Conservation (phyloP, 73 alveolate genomes). For the Symbiodinium pilosum region DNA sequence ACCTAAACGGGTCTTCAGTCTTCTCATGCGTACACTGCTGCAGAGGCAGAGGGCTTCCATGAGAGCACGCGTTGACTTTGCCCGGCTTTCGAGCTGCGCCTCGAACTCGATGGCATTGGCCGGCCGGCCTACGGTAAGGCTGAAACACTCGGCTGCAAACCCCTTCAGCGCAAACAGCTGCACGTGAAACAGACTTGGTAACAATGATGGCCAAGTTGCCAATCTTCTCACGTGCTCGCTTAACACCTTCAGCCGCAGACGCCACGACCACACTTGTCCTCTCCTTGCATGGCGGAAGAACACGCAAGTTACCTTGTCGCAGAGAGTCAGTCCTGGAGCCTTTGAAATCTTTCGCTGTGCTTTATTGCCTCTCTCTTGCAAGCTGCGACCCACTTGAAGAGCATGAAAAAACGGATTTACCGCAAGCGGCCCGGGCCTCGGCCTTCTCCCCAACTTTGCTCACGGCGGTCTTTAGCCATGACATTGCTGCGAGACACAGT, state of each 20-base stretch:
- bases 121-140: constrained; percentile 35
- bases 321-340: constrained; percentile 13
- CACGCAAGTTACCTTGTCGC: no score
- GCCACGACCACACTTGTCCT: constrained; percentile 62
- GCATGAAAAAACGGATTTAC: not conserved
- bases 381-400: not conserved
- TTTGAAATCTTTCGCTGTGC: constrained; percentile 71
- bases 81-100: constrained; percentile 83
- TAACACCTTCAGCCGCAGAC: constrained; percentile 79
- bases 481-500: constrained; percentile 27
- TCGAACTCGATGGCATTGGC: constrained; percentile 85
- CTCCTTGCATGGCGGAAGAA: constrained; percentile 22
- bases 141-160: not conserved
- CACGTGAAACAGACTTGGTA: not conserved
- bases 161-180: not conserved
- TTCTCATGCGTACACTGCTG: no score
- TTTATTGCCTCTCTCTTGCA: constrained; percentile 85
- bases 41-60: no score
- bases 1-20: no score
- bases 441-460: constrained; percentile 83
- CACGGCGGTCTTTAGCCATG: constrained; percentile 77
- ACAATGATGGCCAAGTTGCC: not conserved
- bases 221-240: constrained; percentile 89
- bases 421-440: constrained; percentile 11
- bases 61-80: constrained; percentile 44